Conservation (phyloP, 2,329 filamentous ascomycete species). For the Botrytis fabae region DNA sequence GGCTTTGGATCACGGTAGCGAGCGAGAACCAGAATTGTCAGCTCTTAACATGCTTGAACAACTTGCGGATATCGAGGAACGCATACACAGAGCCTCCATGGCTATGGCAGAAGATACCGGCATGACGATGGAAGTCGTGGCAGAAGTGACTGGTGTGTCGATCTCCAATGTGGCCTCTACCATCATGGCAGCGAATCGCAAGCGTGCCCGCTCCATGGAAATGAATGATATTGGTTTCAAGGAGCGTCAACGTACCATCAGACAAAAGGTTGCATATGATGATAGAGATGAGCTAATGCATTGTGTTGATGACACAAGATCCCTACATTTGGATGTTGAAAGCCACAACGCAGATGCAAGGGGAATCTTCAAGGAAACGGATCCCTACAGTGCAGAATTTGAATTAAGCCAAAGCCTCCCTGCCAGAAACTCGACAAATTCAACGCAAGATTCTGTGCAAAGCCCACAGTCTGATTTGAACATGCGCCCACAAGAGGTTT, state of each 20-base stretch:
- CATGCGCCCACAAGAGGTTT: neutral
- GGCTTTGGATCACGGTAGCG: neutral
- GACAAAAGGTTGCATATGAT: slow-evolving; percentile 1
- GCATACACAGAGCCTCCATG: neutral
- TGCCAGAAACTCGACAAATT: neutral
- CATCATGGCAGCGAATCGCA: slow-evolving; percentile 13
- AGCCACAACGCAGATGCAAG: neutral
- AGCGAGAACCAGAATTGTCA: neutral
- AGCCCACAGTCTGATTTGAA: neutral
- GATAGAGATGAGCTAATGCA: neutral
- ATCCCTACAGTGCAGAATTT: slow-evolving; percentile 14
- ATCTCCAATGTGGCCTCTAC: slow-evolving; percentile 8
- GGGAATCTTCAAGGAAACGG: slow-evolving; percentile 10
- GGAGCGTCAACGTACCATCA: neutral
- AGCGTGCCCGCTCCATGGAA: slow-evolving; percentile 10
- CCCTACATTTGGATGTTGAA: slow-evolving; percentile 9
- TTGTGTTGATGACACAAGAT: neutral
- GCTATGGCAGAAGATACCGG: slow-evolving; percentile 2
- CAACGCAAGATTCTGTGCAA: no score
- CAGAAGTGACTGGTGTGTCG: slow-evolving; percentile 4
- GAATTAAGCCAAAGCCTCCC: neutral
- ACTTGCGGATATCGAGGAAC: slow-evolving; percentile 10
- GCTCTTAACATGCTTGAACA: neutral
- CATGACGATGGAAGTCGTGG: neutral
- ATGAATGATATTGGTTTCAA: neutral